Conservation (phyloP, 805 yeast species). For the Kregervanrija delftensis region DNA sequence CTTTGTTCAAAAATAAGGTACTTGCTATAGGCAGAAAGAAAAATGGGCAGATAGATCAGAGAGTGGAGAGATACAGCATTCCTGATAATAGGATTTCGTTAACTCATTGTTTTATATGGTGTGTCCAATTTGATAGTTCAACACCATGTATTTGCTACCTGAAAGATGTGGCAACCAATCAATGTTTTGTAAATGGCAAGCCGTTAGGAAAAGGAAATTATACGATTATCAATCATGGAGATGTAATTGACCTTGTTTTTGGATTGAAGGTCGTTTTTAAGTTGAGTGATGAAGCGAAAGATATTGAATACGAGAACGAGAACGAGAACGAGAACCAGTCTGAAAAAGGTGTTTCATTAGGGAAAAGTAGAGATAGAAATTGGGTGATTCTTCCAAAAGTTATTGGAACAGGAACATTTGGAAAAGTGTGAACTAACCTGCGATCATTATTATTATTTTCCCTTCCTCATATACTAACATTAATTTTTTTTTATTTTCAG, state of each 20-base stretch:
- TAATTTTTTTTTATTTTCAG: conserved; percentile 14
- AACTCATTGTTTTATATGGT: conserved; percentile 35
- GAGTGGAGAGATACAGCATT: conserved; percentile 9
- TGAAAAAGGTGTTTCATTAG: no score
- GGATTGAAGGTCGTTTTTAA: conserved; percentile 17
- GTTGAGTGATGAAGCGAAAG: conserved; percentile 10
- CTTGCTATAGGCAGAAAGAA: conserved; percentile 39
- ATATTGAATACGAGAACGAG: not conserved
- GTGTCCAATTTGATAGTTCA: conserved; percentile 38
- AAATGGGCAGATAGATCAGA: conserved; percentile 15
- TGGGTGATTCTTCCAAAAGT: conserved; percentile 39
- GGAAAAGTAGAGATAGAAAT: conserved; percentile 13
- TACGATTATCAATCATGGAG: conserved; percentile 29
- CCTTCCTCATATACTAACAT: conserved; percentile 1
- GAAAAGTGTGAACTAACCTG: conserved; percentile 33
- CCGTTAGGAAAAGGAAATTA: conserved; percentile 23
- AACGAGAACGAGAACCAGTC: conserved; percentile 13
- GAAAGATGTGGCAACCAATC: conserved; percentile 46
- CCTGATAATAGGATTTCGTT: conserved; percentile 32
- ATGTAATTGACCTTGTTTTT: conserved; percentile 31
- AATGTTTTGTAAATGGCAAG: conserved; percentile 37
- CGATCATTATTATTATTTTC: no score
- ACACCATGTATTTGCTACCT: conserved; percentile 42
- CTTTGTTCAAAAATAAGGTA: conserved; percentile 24
- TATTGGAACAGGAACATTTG: conserved; percentile 54